These are phyloP conservation scores for Whalleya microplaca DNA, from an alignment of 2,329 filamentous ascomycete genomes.

Conservation along the genomic window DNA sequence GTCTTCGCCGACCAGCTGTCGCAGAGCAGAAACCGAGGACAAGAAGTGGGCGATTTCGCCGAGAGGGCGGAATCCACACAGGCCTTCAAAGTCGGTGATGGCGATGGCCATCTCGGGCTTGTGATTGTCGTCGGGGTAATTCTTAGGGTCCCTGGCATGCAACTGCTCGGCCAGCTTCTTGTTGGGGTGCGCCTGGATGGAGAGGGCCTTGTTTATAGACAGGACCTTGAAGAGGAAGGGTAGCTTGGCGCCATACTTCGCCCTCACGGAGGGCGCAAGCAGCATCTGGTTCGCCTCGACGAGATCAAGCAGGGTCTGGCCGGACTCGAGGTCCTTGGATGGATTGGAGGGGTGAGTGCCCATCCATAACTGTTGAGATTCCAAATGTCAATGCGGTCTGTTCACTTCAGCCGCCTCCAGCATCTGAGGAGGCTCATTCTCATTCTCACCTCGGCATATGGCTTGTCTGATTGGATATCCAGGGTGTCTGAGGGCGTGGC, in stretches of 20 bases:
- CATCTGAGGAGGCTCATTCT: neutral
- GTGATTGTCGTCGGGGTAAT: conserved; percentile 99
- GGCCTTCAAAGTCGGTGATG: conserved; percentile 91
- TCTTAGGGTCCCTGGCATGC: conserved; percentile 83
- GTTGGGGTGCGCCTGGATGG: conserved; percentile 96
- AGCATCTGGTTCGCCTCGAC: conserved; percentile 85
- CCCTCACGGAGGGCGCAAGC: conserved; percentile 71
- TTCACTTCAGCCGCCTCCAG: neutral
- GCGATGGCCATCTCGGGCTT: conserved; percentile 99
- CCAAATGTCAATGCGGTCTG: conserved; percentile 20
- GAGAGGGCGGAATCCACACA: conserved; percentile 92
- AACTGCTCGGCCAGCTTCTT: conserved; percentile 91
- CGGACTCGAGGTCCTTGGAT: conserved; percentile 84
- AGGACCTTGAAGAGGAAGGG: conserved; percentile 98
- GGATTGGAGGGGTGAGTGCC: conserved; percentile 96
- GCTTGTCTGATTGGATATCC: conserved; percentile 80
- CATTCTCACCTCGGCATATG: conserved; percentile 80
- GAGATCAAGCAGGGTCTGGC: conserved; percentile 83
- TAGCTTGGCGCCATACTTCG: conserved; percentile 79
- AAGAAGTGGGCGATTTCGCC: conserved; percentile 83
- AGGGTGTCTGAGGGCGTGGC: conserved; percentile 79
- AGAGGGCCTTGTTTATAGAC: conserved; percentile 92
- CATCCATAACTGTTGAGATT: conserved; percentile 84
- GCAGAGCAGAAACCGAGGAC: conserved; percentile 62
- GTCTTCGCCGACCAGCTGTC: conserved; percentile 67